Evolutionary conservation across 768 basidiomycete genomes (phyloP).

Genomic region (Chalciporus chontae): DNA sequence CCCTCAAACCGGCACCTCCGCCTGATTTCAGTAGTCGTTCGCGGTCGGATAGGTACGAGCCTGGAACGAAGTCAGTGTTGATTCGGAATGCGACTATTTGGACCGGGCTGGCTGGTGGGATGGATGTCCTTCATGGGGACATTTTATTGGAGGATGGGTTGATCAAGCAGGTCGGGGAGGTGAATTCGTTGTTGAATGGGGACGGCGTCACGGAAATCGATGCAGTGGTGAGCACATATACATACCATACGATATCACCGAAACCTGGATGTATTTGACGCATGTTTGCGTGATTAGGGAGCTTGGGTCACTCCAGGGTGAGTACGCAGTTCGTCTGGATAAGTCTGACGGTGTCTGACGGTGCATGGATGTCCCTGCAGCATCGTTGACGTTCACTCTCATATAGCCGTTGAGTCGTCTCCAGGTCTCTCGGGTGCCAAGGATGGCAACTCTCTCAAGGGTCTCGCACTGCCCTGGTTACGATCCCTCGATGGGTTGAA

Average conservation of each 20-base stretch:
- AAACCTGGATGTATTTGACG: not conserved
- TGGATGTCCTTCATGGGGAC: slow-evolving; percentile 54
- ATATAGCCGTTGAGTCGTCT: slow-evolving; percentile 42
- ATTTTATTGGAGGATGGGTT: slow-evolving; percentile 63
- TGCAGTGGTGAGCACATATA: slow-evolving; percentile 17
- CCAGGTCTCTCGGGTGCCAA: slow-evolving; percentile 40
- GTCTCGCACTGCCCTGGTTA: slow-evolving; percentile 51
- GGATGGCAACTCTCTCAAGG: slow-evolving; percentile 54
- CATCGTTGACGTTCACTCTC: slow-evolving; percentile 57
- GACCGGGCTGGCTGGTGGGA: slow-evolving; percentile 63
- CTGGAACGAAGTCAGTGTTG: slow-evolving; percentile 50
- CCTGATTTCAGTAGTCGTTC: slow-evolving; percentile 44
- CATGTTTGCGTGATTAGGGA: slow-evolving; percentile 34
- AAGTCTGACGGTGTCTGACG: not conserved
- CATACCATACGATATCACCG: not conserved
- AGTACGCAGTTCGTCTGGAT: not conserved
- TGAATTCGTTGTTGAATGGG: not conserved
- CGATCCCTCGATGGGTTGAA: slow-evolving; percentile 71
- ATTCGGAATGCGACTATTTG: slow-evolving; percentile 74
- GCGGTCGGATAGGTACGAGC: slow-evolving; percentile 52
- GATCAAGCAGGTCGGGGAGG: slow-evolving; percentile 49
- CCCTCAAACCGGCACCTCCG: slow-evolving; percentile 41
- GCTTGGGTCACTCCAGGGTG: slow-evolving; percentile 63
- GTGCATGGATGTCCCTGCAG: slow-evolving; percentile 14
- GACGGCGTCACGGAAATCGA: slow-evolving; percentile 42